These are phyloP conservation scores for Crithidia acanthocephali DNA, from an alignment of 208 protist genomes.

Conservation along the genomic window DNA sequence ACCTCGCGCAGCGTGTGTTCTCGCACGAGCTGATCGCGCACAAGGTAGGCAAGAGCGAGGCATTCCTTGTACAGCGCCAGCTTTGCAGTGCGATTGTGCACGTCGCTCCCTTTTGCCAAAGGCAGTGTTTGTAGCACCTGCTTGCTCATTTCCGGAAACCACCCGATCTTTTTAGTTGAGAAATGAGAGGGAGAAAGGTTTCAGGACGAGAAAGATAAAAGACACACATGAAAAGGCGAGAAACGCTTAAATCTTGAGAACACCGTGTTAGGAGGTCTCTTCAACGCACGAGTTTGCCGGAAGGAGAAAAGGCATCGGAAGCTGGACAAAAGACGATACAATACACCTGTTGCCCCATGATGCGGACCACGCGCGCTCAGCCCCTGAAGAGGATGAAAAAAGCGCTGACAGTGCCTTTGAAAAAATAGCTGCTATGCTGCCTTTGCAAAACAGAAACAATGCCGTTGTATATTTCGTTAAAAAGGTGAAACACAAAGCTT, in stretches of 20 bases:
- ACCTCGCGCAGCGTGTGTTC: constrained; percentile 81
- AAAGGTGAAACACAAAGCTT: no score
- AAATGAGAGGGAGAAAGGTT: not conserved
- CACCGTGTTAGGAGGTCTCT: not conserved
- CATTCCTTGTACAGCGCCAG: constrained; percentile 89
- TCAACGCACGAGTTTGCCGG: no score
- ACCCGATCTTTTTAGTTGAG: not conserved
- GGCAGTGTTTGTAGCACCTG: constrained; percentile 77
- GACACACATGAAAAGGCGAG: not conserved
- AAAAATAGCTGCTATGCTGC: no score
- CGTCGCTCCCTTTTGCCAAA: constrained; percentile 83
- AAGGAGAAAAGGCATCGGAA: no score
- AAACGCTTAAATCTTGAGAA: not conserved
- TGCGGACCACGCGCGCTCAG: no score
- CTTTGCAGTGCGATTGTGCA: constrained; percentile 81
- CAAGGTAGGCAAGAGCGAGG: constrained; percentile 68
- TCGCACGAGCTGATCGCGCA: constrained; percentile 70
- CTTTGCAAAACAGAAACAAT: no score
- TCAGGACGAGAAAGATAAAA: not conserved
- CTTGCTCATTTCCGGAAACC: constrained; percentile 59
- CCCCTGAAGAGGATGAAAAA: no score
- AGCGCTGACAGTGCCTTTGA: no score
- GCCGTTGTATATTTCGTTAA: no score
- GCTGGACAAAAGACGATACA: no score
- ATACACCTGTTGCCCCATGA: no score